Evolutionary conservation across 2,329 filamentous ascomycete species (phyloP).

Genomic region (Epichloe typhina): DNA sequence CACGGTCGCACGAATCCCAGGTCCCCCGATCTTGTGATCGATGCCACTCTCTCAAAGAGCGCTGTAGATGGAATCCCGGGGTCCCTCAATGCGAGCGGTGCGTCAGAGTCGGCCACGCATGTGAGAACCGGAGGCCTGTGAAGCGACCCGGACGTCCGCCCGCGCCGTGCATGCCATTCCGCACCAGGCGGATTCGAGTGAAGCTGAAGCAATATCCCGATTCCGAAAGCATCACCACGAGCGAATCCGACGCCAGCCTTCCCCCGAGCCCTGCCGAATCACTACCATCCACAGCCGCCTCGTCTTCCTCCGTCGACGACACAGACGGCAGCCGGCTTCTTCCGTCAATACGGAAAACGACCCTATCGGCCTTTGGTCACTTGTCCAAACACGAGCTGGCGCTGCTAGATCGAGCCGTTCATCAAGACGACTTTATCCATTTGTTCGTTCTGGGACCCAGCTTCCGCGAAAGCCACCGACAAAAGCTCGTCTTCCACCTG

Average conservation of each 20-base stretch:
- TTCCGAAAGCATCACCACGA: background rate
- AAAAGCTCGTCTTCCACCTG: slow-evolving; percentile 9
- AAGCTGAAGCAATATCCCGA: background rate
- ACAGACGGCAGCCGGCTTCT: background rate
- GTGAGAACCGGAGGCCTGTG: slow-evolving; percentile 8
- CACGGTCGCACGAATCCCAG: slow-evolving; percentile 1
- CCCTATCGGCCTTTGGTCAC: background rate
- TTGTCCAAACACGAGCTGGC: slow-evolving; percentile 1
- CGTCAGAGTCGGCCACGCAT: slow-evolving; percentile 9
- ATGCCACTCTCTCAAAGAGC: slow-evolving; percentile 14
- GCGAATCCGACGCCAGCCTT: background rate
- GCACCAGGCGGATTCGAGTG: background rate
- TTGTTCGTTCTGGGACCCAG: slow-evolving; percentile 11
- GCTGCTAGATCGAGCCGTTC: slow-evolving; percentile 7
- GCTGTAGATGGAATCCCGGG: slow-evolving; percentile 9
- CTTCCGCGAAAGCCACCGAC: slow-evolving; percentile 10
- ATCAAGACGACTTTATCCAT: slow-evolving; percentile 8
- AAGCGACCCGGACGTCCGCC: slow-evolving; percentile 9
- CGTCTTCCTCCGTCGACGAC: background rate
- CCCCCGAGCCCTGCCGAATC: background rate
- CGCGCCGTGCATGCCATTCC: background rate
- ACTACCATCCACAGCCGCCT: background rate
- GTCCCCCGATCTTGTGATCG: slow-evolving; percentile 12
- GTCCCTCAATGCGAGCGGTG: slow-evolving; percentile 11
- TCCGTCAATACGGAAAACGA: background rate